Evolutionary conservation across 2,329 filamentous ascomycete species (phyloP).

Genomic region (Tolypocladium nubicola): DNA sequence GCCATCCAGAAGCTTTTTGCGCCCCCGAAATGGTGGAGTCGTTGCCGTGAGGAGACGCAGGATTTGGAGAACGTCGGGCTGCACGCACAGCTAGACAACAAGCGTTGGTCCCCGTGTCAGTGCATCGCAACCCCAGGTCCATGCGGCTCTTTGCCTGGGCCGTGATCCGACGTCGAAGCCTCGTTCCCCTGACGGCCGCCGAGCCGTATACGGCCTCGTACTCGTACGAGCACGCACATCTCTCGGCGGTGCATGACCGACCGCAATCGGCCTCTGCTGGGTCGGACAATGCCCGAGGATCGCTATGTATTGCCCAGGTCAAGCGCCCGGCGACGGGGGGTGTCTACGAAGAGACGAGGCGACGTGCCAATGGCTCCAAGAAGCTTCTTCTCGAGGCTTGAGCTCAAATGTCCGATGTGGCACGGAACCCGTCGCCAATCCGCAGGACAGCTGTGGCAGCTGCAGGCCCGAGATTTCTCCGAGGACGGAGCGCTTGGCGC

Average conservation of each 20-base stretch:
- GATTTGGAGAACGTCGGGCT: conserved; percentile 5
- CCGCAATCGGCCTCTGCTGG: not conserved
- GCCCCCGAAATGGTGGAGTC: conserved; percentile 10
- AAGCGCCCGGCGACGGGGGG: not conserved
- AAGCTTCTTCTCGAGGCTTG: not conserved
- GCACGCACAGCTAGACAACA: not conserved
- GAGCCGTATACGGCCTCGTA: too few relatives aligned
- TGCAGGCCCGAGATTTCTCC: conserved; percentile 1
- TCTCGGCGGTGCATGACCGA: not conserved
- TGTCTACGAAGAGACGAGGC: not conserved
- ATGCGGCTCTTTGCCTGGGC: not conserved
- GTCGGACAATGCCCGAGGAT: not conserved
- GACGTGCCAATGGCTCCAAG: not conserved
- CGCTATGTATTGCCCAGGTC: not conserved
- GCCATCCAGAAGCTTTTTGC: conserved; percentile 12
- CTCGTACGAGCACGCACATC: not conserved
- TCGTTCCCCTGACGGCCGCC: not conserved
- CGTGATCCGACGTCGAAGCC: not conserved
- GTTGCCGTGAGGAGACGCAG: conserved; percentile 8
- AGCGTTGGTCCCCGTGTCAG: not conserved
- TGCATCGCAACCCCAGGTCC: not conserved
- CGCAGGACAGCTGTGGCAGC: not conserved
- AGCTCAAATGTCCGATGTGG: not conserved
- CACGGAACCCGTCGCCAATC: not conserved
- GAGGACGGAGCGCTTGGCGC: not conserved